Base-by-base conservation (phyloP, 306 rosid genomes). In the Prunus mume region DNA sequence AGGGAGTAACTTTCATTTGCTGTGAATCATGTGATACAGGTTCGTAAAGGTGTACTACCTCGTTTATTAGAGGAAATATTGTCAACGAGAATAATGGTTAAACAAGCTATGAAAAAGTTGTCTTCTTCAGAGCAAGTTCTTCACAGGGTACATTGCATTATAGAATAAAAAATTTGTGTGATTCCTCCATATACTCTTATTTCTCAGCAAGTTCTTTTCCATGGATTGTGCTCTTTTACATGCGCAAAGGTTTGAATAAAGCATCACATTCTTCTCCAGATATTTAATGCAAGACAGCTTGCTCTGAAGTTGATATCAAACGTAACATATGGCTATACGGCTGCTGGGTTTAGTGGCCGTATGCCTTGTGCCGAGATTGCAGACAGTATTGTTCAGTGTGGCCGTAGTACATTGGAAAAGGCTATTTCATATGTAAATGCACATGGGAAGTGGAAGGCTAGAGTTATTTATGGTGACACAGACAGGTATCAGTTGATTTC, bases 321-420 rank as follows among this genome's bases (percentile, higher is more conserved):
- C 72, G 97, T 94, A 71, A 94, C 96, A 2, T 92, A 94, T 81
- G 98, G 98, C 71, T 94, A 94, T 78, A 89, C 96, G 51, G 98
- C 98, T 80, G 98, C 98, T 80, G 98, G 98, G 66, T 94, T 94
- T 82, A 92, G 97, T 75, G 98, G 98, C 50, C 98, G 98, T 76
- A 94, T 94, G 98, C 98, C 98, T 81, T 94, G 96, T 85, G 97
- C 96, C 20, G 97, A 94, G 85, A 92, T 94, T 81, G 98, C 98
- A 18, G 98, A 94, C 83, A 91, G 95, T 84, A 92, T 94, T 57
- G 97, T 94, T 84, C 97, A 94, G 63, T 94, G 97, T 56, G 98
- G 96, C 78, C 95, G 98, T 43, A 71, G 92, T 76, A 94, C 98
- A 32, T 81, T 92, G 77, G 95, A 94, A 82, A 92, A 72, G 80